Evolutionary conservation across 2,329 filamentous ascomycete genomes (phyloP), one percentile per base, ranked within the genome.

Genomic region (Cryphonectria radicalis): DNA sequence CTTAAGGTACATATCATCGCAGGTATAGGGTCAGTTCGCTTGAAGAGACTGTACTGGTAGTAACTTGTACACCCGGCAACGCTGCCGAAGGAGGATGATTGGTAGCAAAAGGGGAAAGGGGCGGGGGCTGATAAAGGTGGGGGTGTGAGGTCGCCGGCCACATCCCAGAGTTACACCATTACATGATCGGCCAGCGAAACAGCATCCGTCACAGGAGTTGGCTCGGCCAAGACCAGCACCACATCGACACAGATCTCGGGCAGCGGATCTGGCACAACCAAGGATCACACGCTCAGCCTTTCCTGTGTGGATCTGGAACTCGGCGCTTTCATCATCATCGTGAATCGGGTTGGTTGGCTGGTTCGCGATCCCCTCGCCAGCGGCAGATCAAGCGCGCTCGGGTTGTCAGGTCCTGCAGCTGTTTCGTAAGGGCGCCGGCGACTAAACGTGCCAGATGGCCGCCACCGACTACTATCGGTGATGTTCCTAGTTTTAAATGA

Each of bases 161-260:
- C 46, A 59, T 19, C 55, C 53, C 40, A 55, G 63, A 70, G 68
- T 70, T 70, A 70, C 68, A 70, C 68, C 68, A 70, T 70, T 62
- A 46, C 62, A 57, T 66, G 68, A 70, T 70, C 68, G 63, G 53
- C 63, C 40, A 43, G 50, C 68, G 68, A 70, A 70, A 70, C 68
- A 35, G 68, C 68, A 32, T 70, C 68, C 64, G 68, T 70, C 22
- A 66, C 62, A 70, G 68, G 59, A 66, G 4, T 60, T 10, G 53
- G 59, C 40, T 42, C 50, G 25, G 53, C 68, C 53, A 62, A 62
- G 40, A 62, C 50, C 68, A 50, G 50, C 32, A 63, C 35, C 35
- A 17, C 43, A 6, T 28, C 60, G 28, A 32, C 28, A 59, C 14
- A 35, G 13, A 28, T 57, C 53, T 57, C n/a, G 53, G 25, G 25